Conservation (phyloP, 305 asterid species). For the Solanum hybrid region DNA sequence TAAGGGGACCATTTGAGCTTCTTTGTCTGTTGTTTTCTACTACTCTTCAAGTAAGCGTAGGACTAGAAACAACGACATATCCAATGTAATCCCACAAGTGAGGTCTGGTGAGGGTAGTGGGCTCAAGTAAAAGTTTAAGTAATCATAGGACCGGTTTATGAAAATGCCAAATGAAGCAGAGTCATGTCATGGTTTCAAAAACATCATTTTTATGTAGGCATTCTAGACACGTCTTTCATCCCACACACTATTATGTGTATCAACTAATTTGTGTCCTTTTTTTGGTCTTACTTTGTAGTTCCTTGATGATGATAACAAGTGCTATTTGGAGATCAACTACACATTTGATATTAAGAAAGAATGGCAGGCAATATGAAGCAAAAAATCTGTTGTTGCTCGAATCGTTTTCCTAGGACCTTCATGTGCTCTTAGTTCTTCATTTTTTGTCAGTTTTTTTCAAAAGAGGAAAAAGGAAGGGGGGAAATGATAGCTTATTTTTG, state of each 20-base stretch:
- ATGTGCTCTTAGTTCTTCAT: conserved; percentile 12
- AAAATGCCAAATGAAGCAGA: neutral
- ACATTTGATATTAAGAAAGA: conserved; percentile 60
- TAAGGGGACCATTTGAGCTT: neutral
- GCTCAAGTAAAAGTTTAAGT: neutral
- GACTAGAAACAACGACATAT: neutral
- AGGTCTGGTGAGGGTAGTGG: neutral
- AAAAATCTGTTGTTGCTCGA: neutral
- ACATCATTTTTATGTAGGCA: neutral
- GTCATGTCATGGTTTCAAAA: neutral
- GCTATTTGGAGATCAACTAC: conserved; percentile 54
- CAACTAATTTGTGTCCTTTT: neutral
- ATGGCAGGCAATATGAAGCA: conserved; percentile 19
- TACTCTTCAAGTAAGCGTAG: neutral
- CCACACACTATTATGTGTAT: neutral
- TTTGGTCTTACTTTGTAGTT: conserved; percentile 24
- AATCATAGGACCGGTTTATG: neutral
- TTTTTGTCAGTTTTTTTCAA: conserved; percentile 12
- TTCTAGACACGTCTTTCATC: neutral
- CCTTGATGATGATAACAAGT: conserved; percentile 53
- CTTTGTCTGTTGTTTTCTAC: neutral
- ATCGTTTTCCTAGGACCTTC: conserved; percentile 10
- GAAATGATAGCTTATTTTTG: conserved; percentile 4
- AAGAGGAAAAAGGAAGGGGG: conserved; percentile 17
- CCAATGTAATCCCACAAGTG: neutral